Evolutionary conservation across 768 basidiomycete species (phyloP), one percentile per base, ranked within the genome.

Genomic region (Leccinellum luteum): DNA sequence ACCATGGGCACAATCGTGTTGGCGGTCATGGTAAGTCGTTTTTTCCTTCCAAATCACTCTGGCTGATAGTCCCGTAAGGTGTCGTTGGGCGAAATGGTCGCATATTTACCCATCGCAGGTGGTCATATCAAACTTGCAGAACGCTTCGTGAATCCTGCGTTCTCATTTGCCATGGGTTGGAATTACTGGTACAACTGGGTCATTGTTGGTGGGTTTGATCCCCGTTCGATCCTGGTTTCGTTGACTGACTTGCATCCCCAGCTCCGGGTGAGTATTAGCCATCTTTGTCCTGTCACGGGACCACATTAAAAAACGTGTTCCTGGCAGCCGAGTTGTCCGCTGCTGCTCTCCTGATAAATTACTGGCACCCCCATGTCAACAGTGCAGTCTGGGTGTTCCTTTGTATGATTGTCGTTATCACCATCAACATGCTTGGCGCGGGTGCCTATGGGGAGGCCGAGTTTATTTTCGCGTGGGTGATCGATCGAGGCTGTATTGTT

Each of bases 361-460:
- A 80, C 62, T 94, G 92, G 90, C 78, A 82, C 48, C 63, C 66
- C 0, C 57, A 70, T 0, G 83, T 84, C 65, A 78, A 77, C 61
- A 82, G 89, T 60, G 86, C 92, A 0, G 87, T 79, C 19, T 97
- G 91, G 90, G 87, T 97, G 44, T 73, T 83, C 0, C 78, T 97
- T 35, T 90, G 85, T 54, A 74, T 94, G 65, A 64, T 90, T 38
- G 85, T 96, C 27, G 86, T 90, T 43, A 69, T 95, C 47, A 75
- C 74, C 27, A 94, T 92, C 72, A 92, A 92, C 68, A 67, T 89
- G 76, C 73, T 85, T 9, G 90, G 89, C 48, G 86, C 89, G 45
- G 86, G 84, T 61, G 89, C 82, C 25, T 92, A 92, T 64, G 89
- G 90, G 35, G 91, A 94, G 72, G 84, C 85, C 6, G 93, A 94